Evolutionary conservation across 1,139 yeast species (phyloP).

Genomic region (Debaryomyces fabryi): DNA sequence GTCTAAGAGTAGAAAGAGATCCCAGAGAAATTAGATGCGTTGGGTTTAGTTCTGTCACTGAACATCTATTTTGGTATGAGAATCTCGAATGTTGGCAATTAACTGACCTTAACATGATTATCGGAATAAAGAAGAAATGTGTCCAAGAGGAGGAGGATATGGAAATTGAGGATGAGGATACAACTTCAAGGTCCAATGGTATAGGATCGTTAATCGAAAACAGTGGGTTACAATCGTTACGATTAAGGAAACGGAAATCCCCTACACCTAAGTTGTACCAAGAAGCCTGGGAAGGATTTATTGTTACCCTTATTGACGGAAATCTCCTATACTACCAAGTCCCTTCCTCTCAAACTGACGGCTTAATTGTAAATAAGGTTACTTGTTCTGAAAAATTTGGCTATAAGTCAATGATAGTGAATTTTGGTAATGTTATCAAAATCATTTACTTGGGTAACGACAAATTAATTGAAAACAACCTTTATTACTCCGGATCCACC

Average conservation of each 20-base stretch:
- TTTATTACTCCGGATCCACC: conserved; percentile 40
- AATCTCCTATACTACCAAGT: conserved; percentile 59
- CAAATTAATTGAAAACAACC: conserved; percentile 44
- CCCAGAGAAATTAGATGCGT: conserved; percentile 87
- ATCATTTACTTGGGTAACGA: conserved; percentile 72
- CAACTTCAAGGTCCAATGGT: conserved; percentile 10
- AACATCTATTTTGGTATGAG: conserved; percentile 67
- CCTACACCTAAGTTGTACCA: neutral
- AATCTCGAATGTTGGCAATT: conserved; percentile 76
- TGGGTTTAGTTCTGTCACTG: conserved; percentile 77
- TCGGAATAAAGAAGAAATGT: conserved; percentile 60
- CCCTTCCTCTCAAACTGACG: conserved; percentile 44
- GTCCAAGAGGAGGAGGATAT: conserved; percentile 19
- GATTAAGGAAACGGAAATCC: conserved; percentile 16
- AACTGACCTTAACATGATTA: conserved; percentile 73
- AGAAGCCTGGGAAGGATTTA: conserved; percentile 76
- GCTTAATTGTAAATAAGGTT: conserved; percentile 44
- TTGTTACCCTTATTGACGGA: conserved; percentile 65
- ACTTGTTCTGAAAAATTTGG: conserved; percentile 62
- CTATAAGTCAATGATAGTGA: conserved; percentile 72
- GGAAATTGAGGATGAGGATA: conserved; percentile 14
- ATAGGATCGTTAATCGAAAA: conserved; percentile 21
- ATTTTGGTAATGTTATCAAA: conserved; percentile 72
- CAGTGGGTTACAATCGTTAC: conserved; percentile 26
- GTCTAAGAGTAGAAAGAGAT: conserved; percentile 89